These are phyloP conservation scores for Ogataea polymorpha DNA, from an alignment of 805 yeast genomes.

Conservation along the genomic window DNA sequence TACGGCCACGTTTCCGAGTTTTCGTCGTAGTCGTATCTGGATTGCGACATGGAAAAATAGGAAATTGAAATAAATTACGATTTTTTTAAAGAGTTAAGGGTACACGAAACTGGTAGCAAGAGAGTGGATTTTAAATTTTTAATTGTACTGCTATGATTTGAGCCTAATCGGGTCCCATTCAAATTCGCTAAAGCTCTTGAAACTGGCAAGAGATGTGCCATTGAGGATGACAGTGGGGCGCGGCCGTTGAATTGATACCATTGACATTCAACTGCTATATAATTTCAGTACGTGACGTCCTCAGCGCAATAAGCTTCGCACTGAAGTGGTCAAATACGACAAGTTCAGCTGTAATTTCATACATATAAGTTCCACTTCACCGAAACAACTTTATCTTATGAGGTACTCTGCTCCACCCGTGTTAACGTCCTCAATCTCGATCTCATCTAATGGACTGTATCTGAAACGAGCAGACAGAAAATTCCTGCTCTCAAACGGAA, in stretches of 20 bases:
- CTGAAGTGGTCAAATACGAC: too few species aligned
- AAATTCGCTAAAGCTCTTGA: too few species aligned
- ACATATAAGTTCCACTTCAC: neutral
- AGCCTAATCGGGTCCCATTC: too few species aligned
- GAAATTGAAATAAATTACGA: slow-evolving; percentile 3
- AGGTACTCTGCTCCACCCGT: slow-evolving; percentile 78
- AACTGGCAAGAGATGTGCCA: too few species aligned
- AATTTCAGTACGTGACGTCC: neutral
- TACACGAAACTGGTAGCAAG: neutral
- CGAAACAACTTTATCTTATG: slow-evolving; percentile 20
- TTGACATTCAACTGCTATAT: neutral
- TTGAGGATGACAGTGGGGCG: too few species aligned
- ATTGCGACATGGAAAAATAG: slow-evolving; percentile 39
- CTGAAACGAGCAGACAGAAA: slow-evolving; percentile 74
- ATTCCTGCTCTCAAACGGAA: slow-evolving; percentile 47
- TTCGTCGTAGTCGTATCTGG: slow-evolving; percentile 80
- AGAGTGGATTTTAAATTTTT: too few species aligned
- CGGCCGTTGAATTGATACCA: too few species aligned
- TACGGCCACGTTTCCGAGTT: slow-evolving; percentile 92
- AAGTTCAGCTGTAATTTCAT: too few species aligned
- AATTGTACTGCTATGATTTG: too few species aligned
- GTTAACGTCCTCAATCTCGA: slow-evolving; percentile 73
- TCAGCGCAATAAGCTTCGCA: neutral
- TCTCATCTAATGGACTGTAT: slow-evolving; percentile 56
- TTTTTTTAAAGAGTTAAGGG: neutral